A percentile compares a stretch with the other conserved stretches of the same genome.
Conservation (phyloP, 163 green algal species). For the Chlamydomonas reinhardtii region DNA sequence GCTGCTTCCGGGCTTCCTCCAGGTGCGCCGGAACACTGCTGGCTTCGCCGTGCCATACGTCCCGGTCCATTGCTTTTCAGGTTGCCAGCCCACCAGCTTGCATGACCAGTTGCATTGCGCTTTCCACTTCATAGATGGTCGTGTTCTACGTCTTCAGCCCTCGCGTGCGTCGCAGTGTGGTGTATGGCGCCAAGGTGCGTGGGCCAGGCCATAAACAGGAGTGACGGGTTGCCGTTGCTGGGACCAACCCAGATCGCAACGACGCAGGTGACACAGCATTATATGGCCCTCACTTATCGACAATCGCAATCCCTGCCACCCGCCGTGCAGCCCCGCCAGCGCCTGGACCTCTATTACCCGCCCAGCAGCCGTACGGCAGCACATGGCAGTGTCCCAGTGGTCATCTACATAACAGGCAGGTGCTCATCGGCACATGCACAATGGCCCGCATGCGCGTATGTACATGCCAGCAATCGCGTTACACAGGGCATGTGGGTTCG, state of each 20-base stretch:
- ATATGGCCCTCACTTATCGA: too few relatives aligned
- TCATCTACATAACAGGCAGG: slow-evolving; percentile 80
- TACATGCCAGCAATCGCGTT: too few relatives aligned
- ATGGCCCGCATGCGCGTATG: too few relatives aligned
- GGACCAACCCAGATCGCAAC: too few relatives aligned
- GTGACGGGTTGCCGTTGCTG: not conserved
- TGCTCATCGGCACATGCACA: not conserved
- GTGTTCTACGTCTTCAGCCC: slow-evolving; percentile 87
- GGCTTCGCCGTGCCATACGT: too few relatives aligned
- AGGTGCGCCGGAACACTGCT: slow-evolving; percentile 74
- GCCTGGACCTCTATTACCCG: slow-evolving; percentile 87
- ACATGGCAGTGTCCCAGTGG: slow-evolving; percentile 72
- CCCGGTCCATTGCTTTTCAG: not conserved
- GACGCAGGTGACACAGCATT: too few relatives aligned
- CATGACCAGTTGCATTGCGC: too few relatives aligned
- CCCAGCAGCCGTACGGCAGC: slow-evolving; percentile 56
- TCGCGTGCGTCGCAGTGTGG: slow-evolving; percentile 76
- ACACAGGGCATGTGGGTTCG: too few relatives aligned
- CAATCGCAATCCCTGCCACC: too few relatives aligned
- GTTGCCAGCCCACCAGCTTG: not conserved
- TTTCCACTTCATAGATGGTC: slow-evolving; percentile 84
- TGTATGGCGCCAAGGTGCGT: slow-evolving; percentile 80
- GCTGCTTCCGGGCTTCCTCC: slow-evolving; percentile 88
- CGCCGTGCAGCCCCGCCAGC: slow-evolving; percentile 88
- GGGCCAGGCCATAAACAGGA: not conserved